These are phyloP conservation scores for Oemleria cerasiformis DNA, from an alignment of 306 rosid species.

Conservation along the genomic window DNA sequence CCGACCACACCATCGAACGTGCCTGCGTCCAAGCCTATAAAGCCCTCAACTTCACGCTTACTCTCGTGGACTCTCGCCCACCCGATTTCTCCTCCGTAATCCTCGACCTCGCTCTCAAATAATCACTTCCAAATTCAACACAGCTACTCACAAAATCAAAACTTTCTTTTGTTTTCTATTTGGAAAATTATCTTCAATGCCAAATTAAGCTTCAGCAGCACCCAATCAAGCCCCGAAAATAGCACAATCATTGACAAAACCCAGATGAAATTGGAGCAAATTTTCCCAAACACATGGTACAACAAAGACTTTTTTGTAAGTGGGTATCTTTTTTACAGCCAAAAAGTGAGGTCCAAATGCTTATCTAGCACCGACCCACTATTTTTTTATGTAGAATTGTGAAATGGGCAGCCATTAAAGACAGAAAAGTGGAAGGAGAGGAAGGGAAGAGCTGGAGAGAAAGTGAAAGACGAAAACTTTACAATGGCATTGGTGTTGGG, in stretches of 20 bases:
- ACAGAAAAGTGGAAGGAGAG: constrained; percentile 44
- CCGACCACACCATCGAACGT: constrained; percentile 85
- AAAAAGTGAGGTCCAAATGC: constrained; percentile 43
- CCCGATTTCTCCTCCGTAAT: constrained; percentile 76
- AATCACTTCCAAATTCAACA: constrained; percentile 9
- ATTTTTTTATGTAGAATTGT: constrained; percentile 39
- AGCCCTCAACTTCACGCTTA: constrained; percentile 48
- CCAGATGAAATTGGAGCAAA: constrained; percentile 25
- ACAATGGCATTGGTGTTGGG: constrained; percentile 31
- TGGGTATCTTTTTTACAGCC: constrained; percentile 49
- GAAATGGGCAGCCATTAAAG: constrained; percentile 60
- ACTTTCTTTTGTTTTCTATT: neutral
- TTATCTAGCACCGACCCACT: constrained; percentile 62
- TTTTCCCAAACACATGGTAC: constrained; percentile 25
- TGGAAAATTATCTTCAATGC: neutral
- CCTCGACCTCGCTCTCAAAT: constrained; percentile 63
- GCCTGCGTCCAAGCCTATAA: constrained; percentile 52
- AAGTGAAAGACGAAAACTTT: constrained; percentile 22
- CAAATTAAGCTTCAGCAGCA: neutral
- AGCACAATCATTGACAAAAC: constrained; percentile 8
- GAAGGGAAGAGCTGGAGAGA: constrained; percentile 25
- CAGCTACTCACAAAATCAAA: neutral
- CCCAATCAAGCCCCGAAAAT: neutral
- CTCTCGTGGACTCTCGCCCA: constrained; percentile 45
- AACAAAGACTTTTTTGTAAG: constrained; percentile 31